phyloP scores from a whole-genome alignment of 2,329 filamentous ascomycete genomes.

The Fonsecaea monophora region DNA sequence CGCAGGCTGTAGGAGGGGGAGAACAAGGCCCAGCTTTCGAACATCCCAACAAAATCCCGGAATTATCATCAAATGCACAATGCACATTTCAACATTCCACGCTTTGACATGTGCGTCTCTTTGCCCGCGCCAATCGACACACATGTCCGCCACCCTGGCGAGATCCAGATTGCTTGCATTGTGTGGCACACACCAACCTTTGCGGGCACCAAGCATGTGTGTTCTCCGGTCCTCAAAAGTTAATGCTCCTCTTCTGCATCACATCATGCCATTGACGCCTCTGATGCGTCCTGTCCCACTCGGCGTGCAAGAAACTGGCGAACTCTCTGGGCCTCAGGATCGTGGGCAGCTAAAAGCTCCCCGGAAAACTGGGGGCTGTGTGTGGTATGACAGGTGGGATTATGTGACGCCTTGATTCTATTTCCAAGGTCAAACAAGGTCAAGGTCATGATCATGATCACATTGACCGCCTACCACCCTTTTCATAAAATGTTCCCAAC shows the following conservation, averaged over 20 bases:
- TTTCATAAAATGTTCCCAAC: not conserved
- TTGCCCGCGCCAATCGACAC: constrained; percentile 18
- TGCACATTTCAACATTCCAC: not conserved
- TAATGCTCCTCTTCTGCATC: constrained; percentile 12
- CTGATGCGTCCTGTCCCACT: constrained; percentile 9
- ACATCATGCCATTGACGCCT: not conserved
- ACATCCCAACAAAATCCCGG: constrained; percentile 16
- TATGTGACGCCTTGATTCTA: constrained; percentile 3
- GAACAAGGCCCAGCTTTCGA: not conserved
- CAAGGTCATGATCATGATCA: too few species aligned
- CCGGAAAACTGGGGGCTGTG: not conserved
- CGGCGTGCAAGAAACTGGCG: constrained; percentile 5
- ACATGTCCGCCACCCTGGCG: constrained; percentile 11
- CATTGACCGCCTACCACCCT: too few species aligned
- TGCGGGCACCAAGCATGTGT: constrained; percentile 22
- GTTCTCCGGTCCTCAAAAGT: constrained; percentile 1
- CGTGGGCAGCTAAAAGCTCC: not conserved
- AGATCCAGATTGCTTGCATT: constrained; percentile 12
- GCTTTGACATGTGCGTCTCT: constrained; percentile 16
- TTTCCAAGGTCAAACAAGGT: not conserved
- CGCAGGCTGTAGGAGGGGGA: not conserved
- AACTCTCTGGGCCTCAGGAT: not conserved
- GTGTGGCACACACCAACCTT: not conserved
- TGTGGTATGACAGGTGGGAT: constrained; percentile 18
- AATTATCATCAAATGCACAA: not conserved